Evolutionary conservation across 169 alveolate genomes (phyloP), one percentile per base, ranked within the genome.

Genomic region (Perkinsus marinus): DNA sequence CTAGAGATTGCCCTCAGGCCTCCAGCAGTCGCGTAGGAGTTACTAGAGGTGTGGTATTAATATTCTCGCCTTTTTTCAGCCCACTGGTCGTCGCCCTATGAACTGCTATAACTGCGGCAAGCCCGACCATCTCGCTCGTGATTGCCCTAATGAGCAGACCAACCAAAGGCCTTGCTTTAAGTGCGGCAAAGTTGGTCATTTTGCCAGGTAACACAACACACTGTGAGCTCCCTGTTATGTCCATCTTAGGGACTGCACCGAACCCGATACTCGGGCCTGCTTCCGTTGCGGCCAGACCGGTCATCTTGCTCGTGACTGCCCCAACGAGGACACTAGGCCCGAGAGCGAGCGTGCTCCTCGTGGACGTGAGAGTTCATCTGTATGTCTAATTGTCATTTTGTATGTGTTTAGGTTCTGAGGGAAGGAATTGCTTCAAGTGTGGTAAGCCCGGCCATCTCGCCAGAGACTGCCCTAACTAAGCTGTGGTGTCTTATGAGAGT

Each of bases 61-160:
- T 19, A 16, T 57, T 57, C 3, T 57, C 46, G 46, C 10, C 46
- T 13, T 57, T 57, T 57, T 26, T 57, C 79, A 57, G 79, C 79
- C 79, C 22, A 2, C 79, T 57, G 79, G 79, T 57, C 79, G 79
- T 30, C 79, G 79, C 79, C 79, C 79, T 30, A 57, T 57, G 79
- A 57, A 57, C 79, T 92, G 94, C 90, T 92, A 92, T 36, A 92
- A 92, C 43, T 92, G 94, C 46, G 93, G 93, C 41, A 68, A 92
- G 38, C 46, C 41, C 39, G 94, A 93, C 19, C 94, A 92, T 91
- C 91, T 92, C 19, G 94, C 94, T 26, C 39, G 93, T 39, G 93
- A 90, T 37, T 92, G 94, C 92, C 93, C 90, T 26, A 68, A 91
- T 13, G 79, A 57, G 79, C 79, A 57, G 79, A 57, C 79, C 34